Percentiles rank a stretch among this genome's conserved stretches.
Conservation (phyloP, 164 flowering plant genomes). For the Cinnamomum micranthum region DNA sequence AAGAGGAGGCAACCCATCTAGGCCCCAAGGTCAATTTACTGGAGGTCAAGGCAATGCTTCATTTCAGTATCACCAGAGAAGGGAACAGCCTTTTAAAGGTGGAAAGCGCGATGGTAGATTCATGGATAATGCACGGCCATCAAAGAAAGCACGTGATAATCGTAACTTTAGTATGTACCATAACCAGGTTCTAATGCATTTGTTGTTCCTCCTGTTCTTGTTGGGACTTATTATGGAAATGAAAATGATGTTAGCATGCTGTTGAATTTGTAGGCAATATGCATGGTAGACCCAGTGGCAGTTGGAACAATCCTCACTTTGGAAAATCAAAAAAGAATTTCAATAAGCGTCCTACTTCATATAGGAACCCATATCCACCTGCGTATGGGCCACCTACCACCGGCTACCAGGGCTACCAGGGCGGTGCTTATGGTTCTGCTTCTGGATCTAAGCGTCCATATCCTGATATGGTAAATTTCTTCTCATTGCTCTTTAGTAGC, state of each 20-base stretch:
- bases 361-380: conserved; percentile 24
- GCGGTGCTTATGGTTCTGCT: conserved; percentile 20
- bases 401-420: conserved; percentile 22
- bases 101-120: conserved; percentile 28
- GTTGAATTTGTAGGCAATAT: conserved; percentile 24
- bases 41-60: conserved; percentile 16
- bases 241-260: conserved; percentile 3
- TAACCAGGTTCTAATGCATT: neutral
- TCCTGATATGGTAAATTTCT: conserved; percentile 28
- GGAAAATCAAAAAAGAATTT: conserved; percentile 13
- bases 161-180: neutral
- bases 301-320: conserved; percentile 16
- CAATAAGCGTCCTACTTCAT: conserved; percentile 5
- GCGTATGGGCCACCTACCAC: conserved; percentile 18
- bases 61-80: conserved; percentile 18
- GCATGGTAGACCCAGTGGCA: conserved; percentile 22
- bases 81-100: conserved; percentile 15
- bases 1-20: conserved; percentile 16
- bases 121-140: conserved; percentile 17
- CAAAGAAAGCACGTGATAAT: conserved; percentile 29
- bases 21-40: conserved; percentile 14
- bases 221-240: neutral
- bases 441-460: conserved; percentile 28
- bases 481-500: neutral
- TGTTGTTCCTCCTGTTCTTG: neutral